Base-by-base conservation (phyloP, 345 rosid species). In the Ceriops tagal region DNA sequence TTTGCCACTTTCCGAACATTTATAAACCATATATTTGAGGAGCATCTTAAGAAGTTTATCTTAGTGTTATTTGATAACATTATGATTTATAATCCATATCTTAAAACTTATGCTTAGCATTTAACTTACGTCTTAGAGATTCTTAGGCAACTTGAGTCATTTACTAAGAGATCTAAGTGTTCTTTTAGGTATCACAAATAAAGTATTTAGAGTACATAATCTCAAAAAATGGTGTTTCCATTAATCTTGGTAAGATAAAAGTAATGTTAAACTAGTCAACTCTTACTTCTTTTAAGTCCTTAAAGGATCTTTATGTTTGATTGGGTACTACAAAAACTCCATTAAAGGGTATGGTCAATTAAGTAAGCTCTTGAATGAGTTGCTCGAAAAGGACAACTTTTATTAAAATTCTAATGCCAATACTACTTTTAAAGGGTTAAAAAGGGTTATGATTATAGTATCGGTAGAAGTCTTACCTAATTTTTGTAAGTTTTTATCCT, bases 391-490 rank as follows among this genome's bases (percentile, higher is more conserved):
- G 2, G 47, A 37, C 6, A 9, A 1, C 0, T 32, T 34, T 8
- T 8, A 8, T 6, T 61, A 8, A 22, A 13, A 8, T 3, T 6
- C 5, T 1, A 46, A 61, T 3, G 28, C 49, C 34, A 31, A 4
- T 31, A 3, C 0, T 31, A 4, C 6, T 5, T 31, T 31, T 31
- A 5, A 31, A 4, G 6, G 6, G 34, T 31, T 31, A 31, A 31
- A 37, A 5, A 31, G 34, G 34, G 34, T 31, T 5, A 31, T 31
- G 5, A 5, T 4, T 31, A 31, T 31, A 31, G 6, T 5, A 4
- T 4, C 0, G 7, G 0, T 21, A 1, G 37, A 35, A 1, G 13
- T 28, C 0, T 10, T 62, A 0, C 30, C 8, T 3, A 0, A 62
- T 26, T 20, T 62, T 2, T 18, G 9, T 19, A 34, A 62, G 7